These are phyloP conservation scores for Hypomontagnella submonticulosa DNA, from an alignment of 495 filamentous ascomycete genomes.

Conservation along the genomic window DNA sequence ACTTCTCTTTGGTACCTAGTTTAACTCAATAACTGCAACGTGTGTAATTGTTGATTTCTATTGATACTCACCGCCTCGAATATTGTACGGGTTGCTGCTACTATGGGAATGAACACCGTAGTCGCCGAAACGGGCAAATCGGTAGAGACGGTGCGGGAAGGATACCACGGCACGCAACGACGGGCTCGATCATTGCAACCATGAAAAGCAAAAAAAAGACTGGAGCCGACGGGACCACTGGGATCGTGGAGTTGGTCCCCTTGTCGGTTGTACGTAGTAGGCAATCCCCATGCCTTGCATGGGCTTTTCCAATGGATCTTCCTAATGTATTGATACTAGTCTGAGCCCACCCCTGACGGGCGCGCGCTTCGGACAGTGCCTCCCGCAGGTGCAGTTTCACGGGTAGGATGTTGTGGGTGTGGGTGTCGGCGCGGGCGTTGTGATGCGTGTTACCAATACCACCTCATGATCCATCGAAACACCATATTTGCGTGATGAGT, in stretches of 20 bases:
- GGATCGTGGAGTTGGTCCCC: slow-evolving; percentile 41
- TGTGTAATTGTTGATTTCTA: too few relatives aligned
- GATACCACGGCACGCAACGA: slow-evolving; percentile 38
- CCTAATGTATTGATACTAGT: slow-evolving; percentile 2
- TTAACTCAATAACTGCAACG: slow-evolving; percentile 1
- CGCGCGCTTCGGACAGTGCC: slow-evolving; percentile 46
- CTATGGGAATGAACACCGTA: slow-evolving; percentile 15
- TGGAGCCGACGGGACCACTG: slow-evolving; percentile 34
- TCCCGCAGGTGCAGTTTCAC: slow-evolving; percentile 44
- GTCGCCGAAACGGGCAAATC: slow-evolving; percentile 30
- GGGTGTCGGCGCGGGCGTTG: too few relatives aligned
- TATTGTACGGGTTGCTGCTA: slow-evolving; percentile 8
- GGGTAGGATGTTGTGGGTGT: slow-evolving; percentile 20
- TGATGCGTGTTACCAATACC: slow-evolving; percentile 7
- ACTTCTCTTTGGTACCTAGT: slow-evolving; percentile 1
- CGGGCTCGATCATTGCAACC: slow-evolving; percentile 41
- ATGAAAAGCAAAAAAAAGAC: slow-evolving; percentile 37
- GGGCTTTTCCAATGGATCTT: slow-evolving; percentile 32
- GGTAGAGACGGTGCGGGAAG: slow-evolving; percentile 34
- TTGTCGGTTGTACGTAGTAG: slow-evolving; percentile 28
- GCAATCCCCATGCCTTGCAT: slow-evolving; percentile 42
- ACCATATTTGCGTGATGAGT: slow-evolving; percentile 24
- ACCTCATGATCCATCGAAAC: slow-evolving; percentile 18
- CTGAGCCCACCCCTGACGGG: slow-evolving; percentile 17
- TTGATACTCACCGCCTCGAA: slow-evolving; percentile 35